These are phyloP conservation scores for Ceratocystis huliohia DNA, from an alignment of 2,329 filamentous ascomycete genomes.

Conservation along the genomic window DNA sequence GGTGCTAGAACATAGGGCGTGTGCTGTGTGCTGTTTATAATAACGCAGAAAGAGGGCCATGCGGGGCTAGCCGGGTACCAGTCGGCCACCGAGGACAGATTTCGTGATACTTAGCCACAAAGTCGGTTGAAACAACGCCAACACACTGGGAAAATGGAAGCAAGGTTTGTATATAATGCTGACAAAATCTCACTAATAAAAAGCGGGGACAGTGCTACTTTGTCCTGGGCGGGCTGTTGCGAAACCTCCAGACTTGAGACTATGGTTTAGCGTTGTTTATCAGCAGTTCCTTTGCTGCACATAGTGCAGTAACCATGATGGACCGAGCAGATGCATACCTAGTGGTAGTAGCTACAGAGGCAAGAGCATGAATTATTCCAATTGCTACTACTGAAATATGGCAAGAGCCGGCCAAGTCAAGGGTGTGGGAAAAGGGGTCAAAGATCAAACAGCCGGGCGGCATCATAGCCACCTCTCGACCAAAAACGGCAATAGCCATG, in stretches of 20 bases:
- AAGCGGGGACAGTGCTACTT: not conserved
- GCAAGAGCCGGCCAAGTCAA: not conserved
- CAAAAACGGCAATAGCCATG: not conserved
- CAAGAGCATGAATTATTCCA: too few species aligned
- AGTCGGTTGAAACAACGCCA: not conserved
- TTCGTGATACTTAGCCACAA: slow-evolving; percentile 2
- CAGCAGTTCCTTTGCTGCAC: too few species aligned
- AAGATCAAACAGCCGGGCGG: not conserved
- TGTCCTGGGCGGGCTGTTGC: too few species aligned
- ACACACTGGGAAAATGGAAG: not conserved
- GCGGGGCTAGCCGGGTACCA: not conserved
- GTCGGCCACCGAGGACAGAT: not conserved
- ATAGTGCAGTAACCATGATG: too few species aligned
- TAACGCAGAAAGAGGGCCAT: not conserved
- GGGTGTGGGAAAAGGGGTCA: not conserved
- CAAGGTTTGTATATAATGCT: not conserved
- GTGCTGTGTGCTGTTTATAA: not conserved
- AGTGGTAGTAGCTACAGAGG: too few species aligned
- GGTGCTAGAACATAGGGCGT: too few species aligned
- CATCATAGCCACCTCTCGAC: not conserved
- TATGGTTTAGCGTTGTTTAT: not conserved
- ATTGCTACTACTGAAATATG: not conserved
- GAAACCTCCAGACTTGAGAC: not conserved
- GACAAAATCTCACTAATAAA: slow-evolving; percentile 3
- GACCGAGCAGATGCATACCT: too few species aligned